Percentiles rank a stretch among this genome's conserved stretches.
These are phyloP conservation scores for Cardamine resedifolia DNA, from an alignment of 345 rosid genomes.

Conservation along the genomic window DNA sequence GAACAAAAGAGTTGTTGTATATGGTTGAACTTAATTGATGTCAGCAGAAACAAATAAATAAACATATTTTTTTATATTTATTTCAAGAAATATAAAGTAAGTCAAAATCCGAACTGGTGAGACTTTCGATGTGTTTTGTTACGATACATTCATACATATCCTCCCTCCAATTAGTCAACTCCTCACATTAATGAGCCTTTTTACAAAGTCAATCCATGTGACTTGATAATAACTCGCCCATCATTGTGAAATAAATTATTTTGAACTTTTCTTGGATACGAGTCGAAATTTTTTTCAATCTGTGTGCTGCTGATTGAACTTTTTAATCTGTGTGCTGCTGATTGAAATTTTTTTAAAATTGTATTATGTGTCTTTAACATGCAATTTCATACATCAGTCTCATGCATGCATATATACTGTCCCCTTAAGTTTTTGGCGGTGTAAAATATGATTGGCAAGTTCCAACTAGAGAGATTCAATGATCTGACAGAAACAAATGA, in stretches of 20 bases:
- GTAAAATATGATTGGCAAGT: slow-evolving; percentile 18
- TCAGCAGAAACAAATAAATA: slow-evolving; percentile 18
- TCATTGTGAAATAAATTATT: not conserved
- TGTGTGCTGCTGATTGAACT: no score
- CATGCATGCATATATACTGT: slow-evolving; percentile 14
- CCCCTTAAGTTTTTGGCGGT: not conserved
- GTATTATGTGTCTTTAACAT: not conserved
- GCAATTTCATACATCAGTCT: not conserved
- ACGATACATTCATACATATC: slow-evolving; percentile 25
- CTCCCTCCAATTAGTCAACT: slow-evolving; percentile 27
- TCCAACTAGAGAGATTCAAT: not conserved
- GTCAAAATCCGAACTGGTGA: slow-evolving; percentile 32
- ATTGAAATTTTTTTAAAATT: no score
- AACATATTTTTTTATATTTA: not conserved
- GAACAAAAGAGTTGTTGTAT: slow-evolving; percentile 36
- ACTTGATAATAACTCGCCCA: slow-evolving; percentile 9
- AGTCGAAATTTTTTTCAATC: no score
- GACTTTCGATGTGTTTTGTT: slow-evolving; percentile 26
- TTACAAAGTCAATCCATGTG: slow-evolving; percentile 29
- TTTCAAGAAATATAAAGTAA: not conserved
- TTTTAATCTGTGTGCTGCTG: no score
- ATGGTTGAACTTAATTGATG: slow-evolving; percentile 37
- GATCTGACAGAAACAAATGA: slow-evolving; percentile 13
- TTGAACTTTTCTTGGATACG: not conserved
- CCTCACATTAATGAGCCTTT: slow-evolving; percentile 29